phyloP scores from a whole-genome alignment of 2,329 filamentous ascomycete species.

The Herpotrichia juniperi region DNA sequence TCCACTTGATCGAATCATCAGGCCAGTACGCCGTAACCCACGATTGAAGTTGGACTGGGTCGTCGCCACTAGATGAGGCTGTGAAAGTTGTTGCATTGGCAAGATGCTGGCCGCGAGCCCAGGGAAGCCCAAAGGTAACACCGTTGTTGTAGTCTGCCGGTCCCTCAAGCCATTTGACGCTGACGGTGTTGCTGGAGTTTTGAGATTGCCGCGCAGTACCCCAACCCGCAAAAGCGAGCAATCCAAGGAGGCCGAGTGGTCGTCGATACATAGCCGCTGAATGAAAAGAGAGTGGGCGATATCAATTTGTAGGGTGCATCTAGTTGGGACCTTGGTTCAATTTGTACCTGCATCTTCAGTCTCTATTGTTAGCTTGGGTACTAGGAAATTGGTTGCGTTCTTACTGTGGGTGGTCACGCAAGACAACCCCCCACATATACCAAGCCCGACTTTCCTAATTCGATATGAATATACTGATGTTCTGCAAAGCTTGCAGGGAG shows the following conservation, averaged over 20 bases:
- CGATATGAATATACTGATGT: background rate
- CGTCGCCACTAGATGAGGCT: conserved; percentile 28
- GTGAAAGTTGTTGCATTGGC: conserved; percentile 44
- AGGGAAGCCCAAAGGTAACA: conserved; percentile 49
- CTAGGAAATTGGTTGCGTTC: background rate
- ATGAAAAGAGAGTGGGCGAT: too few species aligned
- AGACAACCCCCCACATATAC: background rate
- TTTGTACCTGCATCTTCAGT: background rate
- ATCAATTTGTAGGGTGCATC: background rate
- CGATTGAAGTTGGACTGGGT: conserved; percentile 50
- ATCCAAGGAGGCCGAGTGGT: background rate
- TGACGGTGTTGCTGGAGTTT: conserved; percentile 18
- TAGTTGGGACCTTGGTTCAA: background rate
- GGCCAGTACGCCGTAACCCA: conserved; percentile 66
- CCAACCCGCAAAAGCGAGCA: background rate
- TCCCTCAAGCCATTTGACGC: conserved; percentile 39
- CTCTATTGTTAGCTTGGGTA: background rate
- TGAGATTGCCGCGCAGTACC: background rate
- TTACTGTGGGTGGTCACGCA: background rate
- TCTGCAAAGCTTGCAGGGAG: background rate
- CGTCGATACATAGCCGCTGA: background rate
- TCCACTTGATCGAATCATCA: conserved; percentile 68
- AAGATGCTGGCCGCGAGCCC: conserved; percentile 44
- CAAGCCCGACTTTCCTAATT: background rate
- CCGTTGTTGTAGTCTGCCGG: conserved; percentile 35